Percentiles rank a stretch among this genome's conserved stretches.
These are phyloP conservation scores for Fusarium tjaetaba DNA, from an alignment of 2,329 filamentous ascomycete species.

Conservation along the genomic window DNA sequence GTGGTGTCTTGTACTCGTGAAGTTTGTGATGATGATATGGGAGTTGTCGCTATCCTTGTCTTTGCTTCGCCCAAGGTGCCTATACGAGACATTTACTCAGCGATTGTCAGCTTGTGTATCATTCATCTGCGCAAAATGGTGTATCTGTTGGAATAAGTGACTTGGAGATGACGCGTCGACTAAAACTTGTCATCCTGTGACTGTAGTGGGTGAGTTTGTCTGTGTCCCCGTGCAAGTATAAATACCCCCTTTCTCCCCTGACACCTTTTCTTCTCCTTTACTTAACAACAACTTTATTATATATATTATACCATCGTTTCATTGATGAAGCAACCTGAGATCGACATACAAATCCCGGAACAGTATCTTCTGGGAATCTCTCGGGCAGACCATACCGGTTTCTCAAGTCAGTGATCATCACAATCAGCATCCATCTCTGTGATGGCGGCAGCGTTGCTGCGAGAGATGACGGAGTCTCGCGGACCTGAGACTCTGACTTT, in stretches of 20 bases:
- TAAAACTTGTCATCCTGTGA: rapidly evolving
- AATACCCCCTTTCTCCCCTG: neutral
- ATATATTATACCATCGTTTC: neutral
- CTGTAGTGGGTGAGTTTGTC: neutral
- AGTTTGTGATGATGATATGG: neutral
- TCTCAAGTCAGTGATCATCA: neutral
- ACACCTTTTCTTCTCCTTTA: too few relatives aligned
- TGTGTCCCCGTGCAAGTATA: neutral
- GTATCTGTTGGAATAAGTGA: rapidly evolving
- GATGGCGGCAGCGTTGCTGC: neutral
- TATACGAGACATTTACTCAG: neutral
- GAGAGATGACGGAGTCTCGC: neutral
- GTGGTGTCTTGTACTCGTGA: rapidly evolving
- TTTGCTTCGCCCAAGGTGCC: neutral
- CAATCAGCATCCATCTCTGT: neutral
- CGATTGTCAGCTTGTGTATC: neutral
- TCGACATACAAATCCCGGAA: neutral
- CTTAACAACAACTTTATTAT: neutral
- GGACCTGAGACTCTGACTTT: neutral
- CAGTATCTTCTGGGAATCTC: neutral
- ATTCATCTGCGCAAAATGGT: neutral
- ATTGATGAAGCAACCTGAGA: neutral
- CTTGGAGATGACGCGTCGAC: neutral
- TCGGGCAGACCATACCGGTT: neutral
- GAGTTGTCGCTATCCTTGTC: neutral